Conservation (phyloP, 164 flowering plant species). For the Macadamia tetraphylla region DNA sequence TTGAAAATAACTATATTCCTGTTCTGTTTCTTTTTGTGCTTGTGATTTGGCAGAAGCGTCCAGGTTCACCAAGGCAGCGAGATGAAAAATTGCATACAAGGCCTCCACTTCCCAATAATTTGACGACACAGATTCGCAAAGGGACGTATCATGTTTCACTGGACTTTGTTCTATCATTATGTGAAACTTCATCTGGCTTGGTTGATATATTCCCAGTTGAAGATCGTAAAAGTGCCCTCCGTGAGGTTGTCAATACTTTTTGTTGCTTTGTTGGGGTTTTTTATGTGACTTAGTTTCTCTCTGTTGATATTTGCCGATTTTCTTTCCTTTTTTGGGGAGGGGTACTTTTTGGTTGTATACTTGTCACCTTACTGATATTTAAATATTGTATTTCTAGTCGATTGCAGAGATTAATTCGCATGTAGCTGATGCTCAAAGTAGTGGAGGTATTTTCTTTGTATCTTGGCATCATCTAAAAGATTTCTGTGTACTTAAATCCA, state of each 20-base stretch:
- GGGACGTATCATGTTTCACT: conserved; percentile 90
- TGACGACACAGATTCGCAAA: conserved; percentile 72
- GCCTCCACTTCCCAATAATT: conserved; percentile 79
- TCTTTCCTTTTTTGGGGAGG: too few species aligned
- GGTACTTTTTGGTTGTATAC: background rate
- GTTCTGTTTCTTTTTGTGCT: conserved; percentile 3
- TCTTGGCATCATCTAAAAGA: background rate
- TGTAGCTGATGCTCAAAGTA: conserved; percentile 62
- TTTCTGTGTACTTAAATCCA: background rate
- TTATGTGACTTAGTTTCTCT: background rate
- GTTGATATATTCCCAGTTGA: conserved; percentile 95
- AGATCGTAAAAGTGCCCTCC: conserved; percentile 92
- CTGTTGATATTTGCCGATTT: background rate
- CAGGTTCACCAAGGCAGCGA: conserved; percentile 64
- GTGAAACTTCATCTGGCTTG: conserved; percentile 93
- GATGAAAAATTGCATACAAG: conserved; percentile 54
- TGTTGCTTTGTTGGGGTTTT: conserved; percentile 2
- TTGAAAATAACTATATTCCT: background rate
- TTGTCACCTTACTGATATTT: conserved; percentile 19
- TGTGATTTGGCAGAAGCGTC: conserved; percentile 49
- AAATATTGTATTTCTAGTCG: conserved; percentile 51
- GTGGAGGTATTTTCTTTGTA: conserved; percentile 65
- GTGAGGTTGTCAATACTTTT: conserved; percentile 55
- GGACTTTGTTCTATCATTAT: conserved; percentile 84
- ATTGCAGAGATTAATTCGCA: conserved; percentile 82